Evolutionary conservation across 208 protist species (phyloP).

Genomic region (Entamoeba histolytica): DNA sequence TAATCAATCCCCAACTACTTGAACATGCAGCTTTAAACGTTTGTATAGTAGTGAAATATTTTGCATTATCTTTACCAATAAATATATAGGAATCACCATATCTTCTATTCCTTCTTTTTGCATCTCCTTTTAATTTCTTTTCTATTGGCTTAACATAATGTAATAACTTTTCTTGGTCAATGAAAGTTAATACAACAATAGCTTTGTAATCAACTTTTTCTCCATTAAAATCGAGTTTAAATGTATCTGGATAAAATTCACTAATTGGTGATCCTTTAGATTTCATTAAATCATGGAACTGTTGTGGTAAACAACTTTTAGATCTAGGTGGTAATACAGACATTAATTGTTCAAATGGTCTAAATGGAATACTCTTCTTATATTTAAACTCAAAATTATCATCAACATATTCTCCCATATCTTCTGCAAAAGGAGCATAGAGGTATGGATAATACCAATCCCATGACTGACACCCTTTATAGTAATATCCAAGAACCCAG

Average conservation of each 20-base stretch:
- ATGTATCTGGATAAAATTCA: slow-evolving; percentile 79
- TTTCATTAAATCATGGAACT: slow-evolving; percentile 36
- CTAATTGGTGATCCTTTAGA: slow-evolving; percentile 56
- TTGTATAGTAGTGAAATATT: background rate
- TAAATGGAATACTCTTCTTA: slow-evolving; percentile 47
- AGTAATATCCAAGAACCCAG: slow-evolving; percentile 98
- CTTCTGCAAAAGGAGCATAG: slow-evolving; percentile 78
- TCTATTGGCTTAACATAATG: background rate
- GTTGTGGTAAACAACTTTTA: slow-evolving; percentile 51
- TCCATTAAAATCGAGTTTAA: slow-evolving; percentile 79
- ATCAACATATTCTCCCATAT: slow-evolving; percentile 30
- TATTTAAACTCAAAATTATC: background rate
- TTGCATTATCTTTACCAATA: background rate
- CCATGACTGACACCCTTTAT: slow-evolving; percentile 77
- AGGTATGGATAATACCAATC: slow-evolving; percentile 87
- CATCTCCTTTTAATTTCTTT: background rate
- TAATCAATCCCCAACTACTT: background rate
- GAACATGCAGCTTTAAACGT: background rate
- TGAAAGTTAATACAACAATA: slow-evolving; percentile 58
- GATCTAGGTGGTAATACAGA: slow-evolving; percentile 62
- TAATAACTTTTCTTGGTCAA: slow-evolving; percentile 37
- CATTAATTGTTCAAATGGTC: slow-evolving; percentile 85
- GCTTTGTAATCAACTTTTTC: slow-evolving; percentile 62
- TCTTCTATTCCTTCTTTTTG: background rate
- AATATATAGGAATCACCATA: background rate